Conservation (phyloP, 345 rosid genomes). For the Eucalyptus cloeziana region DNA sequence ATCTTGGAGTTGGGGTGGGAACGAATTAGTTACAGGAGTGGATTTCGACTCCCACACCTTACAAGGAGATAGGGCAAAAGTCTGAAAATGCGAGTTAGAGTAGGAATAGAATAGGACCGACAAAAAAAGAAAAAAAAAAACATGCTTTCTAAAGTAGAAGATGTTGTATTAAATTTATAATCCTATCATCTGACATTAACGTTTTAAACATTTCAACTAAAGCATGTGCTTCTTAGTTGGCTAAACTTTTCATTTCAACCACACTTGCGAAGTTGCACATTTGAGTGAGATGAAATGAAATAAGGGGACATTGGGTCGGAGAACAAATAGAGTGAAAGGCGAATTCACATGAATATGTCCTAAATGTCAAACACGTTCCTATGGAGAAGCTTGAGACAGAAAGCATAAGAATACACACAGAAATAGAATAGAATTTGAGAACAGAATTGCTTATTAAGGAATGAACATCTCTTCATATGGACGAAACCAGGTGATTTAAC, state of each 20-base stretch:
- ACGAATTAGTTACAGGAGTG: no score
- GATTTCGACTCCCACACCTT: no score
- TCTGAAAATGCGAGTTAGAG: no score
- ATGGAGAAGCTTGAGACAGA: neutral
- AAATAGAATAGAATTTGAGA: neutral
- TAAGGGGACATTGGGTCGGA: neutral
- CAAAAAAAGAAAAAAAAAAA: no score
- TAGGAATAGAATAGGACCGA: no score
- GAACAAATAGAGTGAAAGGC: neutral
- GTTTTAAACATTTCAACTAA: neutral
- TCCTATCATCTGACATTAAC: neutral
- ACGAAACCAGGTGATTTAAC: neutral
- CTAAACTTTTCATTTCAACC: neutral
- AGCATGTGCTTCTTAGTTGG: neutral
- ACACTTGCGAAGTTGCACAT: rapidly evolving
- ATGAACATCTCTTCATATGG: neutral
- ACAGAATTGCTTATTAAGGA: neutral
- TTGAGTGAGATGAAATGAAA: neutral
- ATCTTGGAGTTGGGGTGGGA: no score
- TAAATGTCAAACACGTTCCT: neutral
- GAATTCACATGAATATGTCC: neutral
- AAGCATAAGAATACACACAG: neutral
- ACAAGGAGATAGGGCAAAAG: no score
- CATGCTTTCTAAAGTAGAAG: neutral
- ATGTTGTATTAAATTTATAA: neutral